Percentiles rank a stretch among this genome's conserved stretches.
These are phyloP conservation scores for Rhizophagus sp. DNA, from an alignment of 192 early-diverging fungal genomes.

Conservation along the genomic window DNA sequence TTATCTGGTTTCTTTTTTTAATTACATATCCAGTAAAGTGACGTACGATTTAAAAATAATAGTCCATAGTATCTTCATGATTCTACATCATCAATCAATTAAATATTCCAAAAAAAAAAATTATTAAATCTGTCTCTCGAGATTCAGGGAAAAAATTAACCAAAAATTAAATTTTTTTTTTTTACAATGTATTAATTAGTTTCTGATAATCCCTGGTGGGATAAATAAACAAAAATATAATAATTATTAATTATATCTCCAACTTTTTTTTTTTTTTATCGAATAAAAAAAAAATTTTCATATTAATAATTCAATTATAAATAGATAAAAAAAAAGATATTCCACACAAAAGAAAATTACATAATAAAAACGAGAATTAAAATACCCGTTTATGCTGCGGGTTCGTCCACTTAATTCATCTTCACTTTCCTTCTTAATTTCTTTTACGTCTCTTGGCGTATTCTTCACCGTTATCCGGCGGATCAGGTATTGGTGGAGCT, in stretches of 20 bases:
- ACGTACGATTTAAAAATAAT: no score
- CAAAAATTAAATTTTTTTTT: not conserved
- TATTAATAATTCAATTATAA: no score
- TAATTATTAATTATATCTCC: not conserved
- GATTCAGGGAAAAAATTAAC: no score
- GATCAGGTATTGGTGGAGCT: conserved; percentile 16
- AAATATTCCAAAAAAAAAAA: not conserved
- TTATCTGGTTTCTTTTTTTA: no score
- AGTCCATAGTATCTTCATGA: not conserved
- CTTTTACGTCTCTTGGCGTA: not conserved
- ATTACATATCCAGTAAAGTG: no score
- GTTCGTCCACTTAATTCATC: not conserved
- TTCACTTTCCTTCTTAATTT: not conserved
- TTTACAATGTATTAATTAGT: not conserved
- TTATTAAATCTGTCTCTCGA: no score
- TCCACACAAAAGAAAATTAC: not conserved
- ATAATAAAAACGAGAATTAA: no score
- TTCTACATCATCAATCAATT: not conserved
- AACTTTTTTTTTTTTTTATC: not conserved
- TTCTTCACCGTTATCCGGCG: conserved; percentile 12
- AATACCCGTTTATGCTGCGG: not conserved
- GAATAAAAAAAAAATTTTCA: not conserved
- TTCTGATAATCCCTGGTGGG: not conserved
- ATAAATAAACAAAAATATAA: not conserved
- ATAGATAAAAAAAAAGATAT: not conserved